Conservation (phyloP, 225 moss, liverwort and hornwort genomes). For the Marchantia paleacea region DNA sequence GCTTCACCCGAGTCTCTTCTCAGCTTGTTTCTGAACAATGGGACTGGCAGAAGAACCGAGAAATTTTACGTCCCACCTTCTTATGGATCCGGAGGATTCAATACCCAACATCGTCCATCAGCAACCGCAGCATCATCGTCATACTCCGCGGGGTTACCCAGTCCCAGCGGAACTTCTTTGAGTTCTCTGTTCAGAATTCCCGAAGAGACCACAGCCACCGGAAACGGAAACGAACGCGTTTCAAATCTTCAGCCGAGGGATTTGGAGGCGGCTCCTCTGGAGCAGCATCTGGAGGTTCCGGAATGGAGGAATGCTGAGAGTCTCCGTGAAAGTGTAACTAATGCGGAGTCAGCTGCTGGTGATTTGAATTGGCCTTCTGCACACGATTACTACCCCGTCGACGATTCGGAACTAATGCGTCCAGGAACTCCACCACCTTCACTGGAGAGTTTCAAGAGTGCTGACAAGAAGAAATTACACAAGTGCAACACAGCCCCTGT, state of each 20-base stretch:
- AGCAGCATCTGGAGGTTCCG: neutral
- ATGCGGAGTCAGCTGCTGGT: neutral
- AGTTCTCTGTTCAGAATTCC: conserved; percentile 18
- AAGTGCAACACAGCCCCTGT: conserved; percentile 41
- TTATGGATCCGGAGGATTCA: neutral
- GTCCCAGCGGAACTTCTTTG: neutral
- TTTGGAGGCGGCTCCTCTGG: conserved; percentile 10
- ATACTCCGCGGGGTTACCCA: neutral
- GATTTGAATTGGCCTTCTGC: neutral
- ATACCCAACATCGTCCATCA: neutral
- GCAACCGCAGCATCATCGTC: neutral
- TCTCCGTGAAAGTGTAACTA: neutral
- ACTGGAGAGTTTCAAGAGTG: too few relatives aligned
- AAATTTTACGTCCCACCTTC: conserved; percentile 12
- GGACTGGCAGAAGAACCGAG: conserved; percentile 16
- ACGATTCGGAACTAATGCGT: neutral
- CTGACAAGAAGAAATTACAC: conserved; percentile 11
- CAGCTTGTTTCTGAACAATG: conserved; percentile 6
- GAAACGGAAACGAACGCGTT: neutral
- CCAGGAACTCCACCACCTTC: neutral
- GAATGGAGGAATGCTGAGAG: neutral
- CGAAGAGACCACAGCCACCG: conserved; percentile 1
- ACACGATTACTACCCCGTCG: neutral
- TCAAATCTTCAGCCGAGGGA: neutral
- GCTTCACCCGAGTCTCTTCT: neutral